A percentile compares a stretch with the other conserved stretches of the same genome.
Conservation (phyloP, 176 grass and related monocot genomes). For the Hyparrhenia diplandra region DNA sequence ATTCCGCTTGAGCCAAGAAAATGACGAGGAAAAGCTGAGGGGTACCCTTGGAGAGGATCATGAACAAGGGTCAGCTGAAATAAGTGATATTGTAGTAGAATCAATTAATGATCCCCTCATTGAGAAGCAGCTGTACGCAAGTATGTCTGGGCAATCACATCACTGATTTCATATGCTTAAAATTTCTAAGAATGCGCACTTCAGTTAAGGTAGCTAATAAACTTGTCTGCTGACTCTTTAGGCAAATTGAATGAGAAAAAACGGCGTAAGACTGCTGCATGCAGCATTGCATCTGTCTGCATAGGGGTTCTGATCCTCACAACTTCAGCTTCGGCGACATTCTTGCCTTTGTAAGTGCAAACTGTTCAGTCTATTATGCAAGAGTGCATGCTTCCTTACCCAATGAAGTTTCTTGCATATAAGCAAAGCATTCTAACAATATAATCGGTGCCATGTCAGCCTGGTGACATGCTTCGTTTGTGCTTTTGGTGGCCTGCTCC, state of each 20-base stretch:
- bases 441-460: constrained; percentile 28
- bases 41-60: constrained; percentile 24
- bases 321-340: constrained; percentile 58
- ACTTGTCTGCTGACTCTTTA: constrained; percentile 13
- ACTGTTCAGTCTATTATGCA: background rate
- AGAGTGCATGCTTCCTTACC: background rate
- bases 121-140: constrained; percentile 51
- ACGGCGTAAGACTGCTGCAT: constrained; percentile 55
- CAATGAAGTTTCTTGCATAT: background rate
- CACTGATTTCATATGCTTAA: background rate
- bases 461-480: constrained; percentile 34
- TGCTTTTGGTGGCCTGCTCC: constrained; percentile 48
- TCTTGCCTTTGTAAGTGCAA: constrained; percentile 68
- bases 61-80: constrained; percentile 36
- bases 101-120: constrained; percentile 50
- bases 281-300: constrained; percentile 71
- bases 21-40: constrained; percentile 43
- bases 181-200: background rate
- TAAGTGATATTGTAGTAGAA: constrained; percentile 44
- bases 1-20: constrained; percentile 68
- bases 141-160: constrained; percentile 31
- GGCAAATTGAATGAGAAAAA: constrained; percentile 55
- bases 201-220: background rate
- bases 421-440: background rate
- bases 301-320: constrained; percentile 71